phyloP scores from a whole-genome alignment of 2,329 filamentous ascomycete genomes.

The Fusarium buharicum region DNA sequence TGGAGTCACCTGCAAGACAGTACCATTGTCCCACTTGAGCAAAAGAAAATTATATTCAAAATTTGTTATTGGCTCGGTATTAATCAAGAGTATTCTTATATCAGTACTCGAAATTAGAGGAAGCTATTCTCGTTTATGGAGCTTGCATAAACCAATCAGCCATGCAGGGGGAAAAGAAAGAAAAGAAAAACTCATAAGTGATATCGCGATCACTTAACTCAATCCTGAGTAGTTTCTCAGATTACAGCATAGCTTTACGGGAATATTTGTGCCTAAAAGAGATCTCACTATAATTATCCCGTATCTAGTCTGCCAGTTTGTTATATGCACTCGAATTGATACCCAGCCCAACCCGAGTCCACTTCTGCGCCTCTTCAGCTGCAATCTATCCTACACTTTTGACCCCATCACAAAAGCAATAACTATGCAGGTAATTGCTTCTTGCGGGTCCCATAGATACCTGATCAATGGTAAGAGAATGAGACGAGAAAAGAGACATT shows the following conservation, averaged over 20 bases:
- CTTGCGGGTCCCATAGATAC: neutral
- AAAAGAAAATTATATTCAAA: neutral
- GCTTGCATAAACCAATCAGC: neutral
- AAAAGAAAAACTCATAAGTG: no score
- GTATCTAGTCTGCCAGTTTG: no score
- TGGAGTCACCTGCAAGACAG: slow-evolving; percentile 7
- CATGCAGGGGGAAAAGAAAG: no score
- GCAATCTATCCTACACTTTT: slow-evolving; percentile 8
- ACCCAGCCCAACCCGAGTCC: neutral
- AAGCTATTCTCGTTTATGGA: neutral
- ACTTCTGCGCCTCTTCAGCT: neutral
- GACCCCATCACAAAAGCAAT: slow-evolving; percentile 26
- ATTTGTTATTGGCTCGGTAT: neutral
- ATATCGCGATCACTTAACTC: no score
- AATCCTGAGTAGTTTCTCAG: neutral
- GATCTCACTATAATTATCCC: neutral
- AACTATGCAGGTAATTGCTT: slow-evolving; percentile 3
- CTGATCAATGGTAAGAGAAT: neutral
- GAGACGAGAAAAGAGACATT: neutral
- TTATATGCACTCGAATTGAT: neutral
- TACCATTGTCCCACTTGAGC: neutral
- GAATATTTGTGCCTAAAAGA: neutral
- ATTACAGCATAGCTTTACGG: neutral
- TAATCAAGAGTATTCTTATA: neutral
- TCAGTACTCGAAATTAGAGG: neutral